Conservation (phyloP, 192 early-diverging fungal genomes). For the Mortierella claussenii region DNA sequence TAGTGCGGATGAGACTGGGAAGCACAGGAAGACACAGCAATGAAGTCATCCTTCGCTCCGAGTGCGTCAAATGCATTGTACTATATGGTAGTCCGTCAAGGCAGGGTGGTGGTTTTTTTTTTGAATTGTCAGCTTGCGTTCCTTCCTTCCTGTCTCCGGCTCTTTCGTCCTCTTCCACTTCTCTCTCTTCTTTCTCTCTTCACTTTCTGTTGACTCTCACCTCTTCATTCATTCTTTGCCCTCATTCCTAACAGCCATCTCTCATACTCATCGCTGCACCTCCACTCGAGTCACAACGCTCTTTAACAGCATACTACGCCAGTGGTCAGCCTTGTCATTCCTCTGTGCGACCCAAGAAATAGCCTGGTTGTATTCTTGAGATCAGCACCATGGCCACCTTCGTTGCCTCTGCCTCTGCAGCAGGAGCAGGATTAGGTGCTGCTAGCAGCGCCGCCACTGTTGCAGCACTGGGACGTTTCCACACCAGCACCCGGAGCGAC, state of each 20-base stretch:
- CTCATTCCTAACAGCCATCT: not conserved
- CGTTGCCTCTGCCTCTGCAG: constrained; percentile 11
- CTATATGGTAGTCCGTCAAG: too few relatives aligned
- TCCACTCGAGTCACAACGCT: too few relatives aligned
- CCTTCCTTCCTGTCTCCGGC: constrained; percentile 1
- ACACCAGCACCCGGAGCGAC: constrained; percentile 5
- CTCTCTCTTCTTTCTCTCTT: not conserved
- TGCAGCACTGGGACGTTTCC: constrained; percentile 33
- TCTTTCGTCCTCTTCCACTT: not conserved
- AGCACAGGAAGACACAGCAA: too few relatives aligned
- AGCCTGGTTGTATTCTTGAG: too few relatives aligned
- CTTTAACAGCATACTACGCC: too few relatives aligned
- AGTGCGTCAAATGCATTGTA: too few relatives aligned
- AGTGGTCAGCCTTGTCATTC: too few relatives aligned
- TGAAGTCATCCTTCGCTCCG: too few relatives aligned
- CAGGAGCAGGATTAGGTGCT: too few relatives aligned
- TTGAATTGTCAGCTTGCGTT: not conserved
- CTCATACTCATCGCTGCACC: not conserved
- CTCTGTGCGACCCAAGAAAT: too few relatives aligned
- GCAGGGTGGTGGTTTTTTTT: too few relatives aligned
- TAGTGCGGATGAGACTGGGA: too few relatives aligned
- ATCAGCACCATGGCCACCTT: constrained; percentile 17
- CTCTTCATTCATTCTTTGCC: not conserved
- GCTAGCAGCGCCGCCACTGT: constrained; percentile 15
- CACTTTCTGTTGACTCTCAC: not conserved